These are phyloP conservation scores for Talaromyces stipitatus DNA, from an alignment of 495 filamentous ascomycete species.

Conservation along the genomic window DNA sequence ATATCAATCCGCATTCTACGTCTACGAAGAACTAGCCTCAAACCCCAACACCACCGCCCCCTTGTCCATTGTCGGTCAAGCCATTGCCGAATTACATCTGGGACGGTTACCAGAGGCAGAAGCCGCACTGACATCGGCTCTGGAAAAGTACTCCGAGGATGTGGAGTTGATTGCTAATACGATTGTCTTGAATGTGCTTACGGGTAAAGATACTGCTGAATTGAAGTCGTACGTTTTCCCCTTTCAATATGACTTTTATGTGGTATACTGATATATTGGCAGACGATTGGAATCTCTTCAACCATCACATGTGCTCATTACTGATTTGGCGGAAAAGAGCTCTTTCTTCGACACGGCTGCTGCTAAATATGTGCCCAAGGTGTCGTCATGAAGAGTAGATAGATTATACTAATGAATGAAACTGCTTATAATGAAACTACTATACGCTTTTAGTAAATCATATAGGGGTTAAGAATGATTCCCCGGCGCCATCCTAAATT, in stretches of 20 bases:
- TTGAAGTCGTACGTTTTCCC: slow-evolving; percentile 44
- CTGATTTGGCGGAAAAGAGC: slow-evolving; percentile 68
- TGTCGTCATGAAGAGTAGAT: slow-evolving; percentile 39
- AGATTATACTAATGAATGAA: neutral
- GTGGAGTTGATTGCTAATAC: slow-evolving; percentile 71
- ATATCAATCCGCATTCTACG: slow-evolving; percentile 96
- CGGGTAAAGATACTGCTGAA: slow-evolving; percentile 60
- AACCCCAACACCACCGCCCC: slow-evolving; percentile 61
- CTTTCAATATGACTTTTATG: neutral
- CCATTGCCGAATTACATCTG: slow-evolving; percentile 85
- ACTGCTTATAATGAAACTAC: neutral
- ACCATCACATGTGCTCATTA: slow-evolving; percentile 57
- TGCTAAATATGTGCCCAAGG: slow-evolving; percentile 67
- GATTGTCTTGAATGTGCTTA: slow-evolving; percentile 68
- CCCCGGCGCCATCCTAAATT: slow-evolving; percentile 12
- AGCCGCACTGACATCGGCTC: slow-evolving; percentile 70
- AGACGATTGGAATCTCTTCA: slow-evolving; percentile 48
- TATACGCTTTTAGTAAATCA: neutral
- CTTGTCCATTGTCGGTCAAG: slow-evolving; percentile 70
- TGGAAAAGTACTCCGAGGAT: slow-evolving; percentile 64
- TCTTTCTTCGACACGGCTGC: slow-evolving; percentile 73
- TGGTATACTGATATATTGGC: slow-evolving; percentile 11
- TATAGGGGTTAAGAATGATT: neutral
- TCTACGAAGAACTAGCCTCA: slow-evolving; percentile 94
- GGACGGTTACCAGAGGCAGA: slow-evolving; percentile 86